Conservation (phyloP, 345 rosid species). For the Arabidopsis suecica region DNA sequence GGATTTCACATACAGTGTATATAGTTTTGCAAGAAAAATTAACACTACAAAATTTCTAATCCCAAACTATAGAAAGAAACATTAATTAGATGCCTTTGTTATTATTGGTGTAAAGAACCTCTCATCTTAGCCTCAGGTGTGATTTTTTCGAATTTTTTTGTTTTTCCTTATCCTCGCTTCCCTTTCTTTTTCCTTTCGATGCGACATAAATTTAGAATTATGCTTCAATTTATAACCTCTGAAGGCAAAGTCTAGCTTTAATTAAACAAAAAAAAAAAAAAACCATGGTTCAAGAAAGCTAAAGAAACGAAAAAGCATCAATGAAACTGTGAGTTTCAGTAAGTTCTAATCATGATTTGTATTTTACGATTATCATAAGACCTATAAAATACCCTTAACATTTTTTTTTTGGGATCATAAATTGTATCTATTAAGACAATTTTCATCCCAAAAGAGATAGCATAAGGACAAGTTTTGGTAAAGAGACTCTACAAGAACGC, state of each 20-base stretch:
- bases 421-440: no score
- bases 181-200: neutral
- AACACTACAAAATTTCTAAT: neutral
- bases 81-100: constrained; percentile 13
- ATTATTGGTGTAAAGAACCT: constrained; percentile 23
- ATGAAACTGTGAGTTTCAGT: neutral
- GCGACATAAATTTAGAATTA: constrained; percentile 6
- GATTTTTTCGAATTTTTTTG: neutral
- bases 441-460: no score
- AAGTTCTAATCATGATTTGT: neutral
- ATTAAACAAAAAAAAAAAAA: neutral
- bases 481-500: no score
- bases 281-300: neutral
- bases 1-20: neutral
- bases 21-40: neutral
- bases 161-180: neutral
- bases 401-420: no score
- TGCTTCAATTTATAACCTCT: constrained; percentile 35
- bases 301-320: neutral
- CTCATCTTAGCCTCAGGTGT: constrained; percentile 30
- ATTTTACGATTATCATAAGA: no score
- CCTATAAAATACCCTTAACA: no score
- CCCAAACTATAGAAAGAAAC: constrained; percentile 21
- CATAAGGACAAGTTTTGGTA: no score
- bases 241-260: constrained; percentile 11